These are phyloP conservation scores for Nicotiana sylvestris DNA, from an alignment of 257 asterid species.

Conservation along the genomic window DNA sequence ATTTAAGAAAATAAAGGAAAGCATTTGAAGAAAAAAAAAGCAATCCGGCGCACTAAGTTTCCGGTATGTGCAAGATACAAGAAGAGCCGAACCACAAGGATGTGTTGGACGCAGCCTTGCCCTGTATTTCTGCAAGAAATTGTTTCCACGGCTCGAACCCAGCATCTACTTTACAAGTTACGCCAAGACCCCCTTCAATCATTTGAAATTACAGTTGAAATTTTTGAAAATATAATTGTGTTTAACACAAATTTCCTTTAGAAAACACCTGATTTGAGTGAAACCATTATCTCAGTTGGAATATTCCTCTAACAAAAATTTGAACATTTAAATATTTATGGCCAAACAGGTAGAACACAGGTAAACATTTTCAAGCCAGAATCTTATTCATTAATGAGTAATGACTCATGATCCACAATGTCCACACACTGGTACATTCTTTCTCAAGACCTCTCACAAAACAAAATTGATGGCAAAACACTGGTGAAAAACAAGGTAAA, in stretches of 20 bases:
- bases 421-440: not conserved
- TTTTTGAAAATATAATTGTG: not conserved
- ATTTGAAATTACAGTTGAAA: too few species aligned
- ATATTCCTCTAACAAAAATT: not conserved
- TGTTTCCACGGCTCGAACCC: too few species aligned
- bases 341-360: not conserved
- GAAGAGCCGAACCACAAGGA: too few species aligned
- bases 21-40: too few species aligned
- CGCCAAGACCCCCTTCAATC: too few species aligned
- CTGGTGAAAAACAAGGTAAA: not conserved
- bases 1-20: too few species aligned
- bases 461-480: conserved; percentile 6
- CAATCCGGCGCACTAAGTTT: too few species aligned
- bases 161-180: too few species aligned
- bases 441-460: not conserved
- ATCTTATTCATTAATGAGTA: not conserved
- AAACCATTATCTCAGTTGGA: not conserved
- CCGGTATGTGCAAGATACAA: too few species aligned
- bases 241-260: not conserved
- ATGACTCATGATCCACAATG: conserved; percentile 6
- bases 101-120: too few species aligned
- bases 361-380: not conserved
- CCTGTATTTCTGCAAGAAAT: too few species aligned
- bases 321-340: not conserved
- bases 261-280: not conserved